These are phyloP conservation scores for Neofusicoccum laricinum DNA, from an alignment of 2,329 filamentous ascomycete genomes.

Conservation along the genomic window DNA sequence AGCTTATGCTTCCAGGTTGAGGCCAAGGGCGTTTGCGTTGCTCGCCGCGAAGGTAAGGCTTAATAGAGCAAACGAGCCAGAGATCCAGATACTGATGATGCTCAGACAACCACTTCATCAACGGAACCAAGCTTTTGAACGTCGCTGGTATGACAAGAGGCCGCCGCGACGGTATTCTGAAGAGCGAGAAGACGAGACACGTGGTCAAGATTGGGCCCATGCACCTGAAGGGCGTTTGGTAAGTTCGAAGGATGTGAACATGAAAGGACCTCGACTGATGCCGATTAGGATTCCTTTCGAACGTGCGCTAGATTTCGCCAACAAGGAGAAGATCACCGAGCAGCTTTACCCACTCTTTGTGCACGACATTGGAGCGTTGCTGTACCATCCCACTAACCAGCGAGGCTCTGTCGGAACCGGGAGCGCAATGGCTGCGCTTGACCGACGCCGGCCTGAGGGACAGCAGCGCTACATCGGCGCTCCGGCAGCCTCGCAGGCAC, in stretches of 20 bases:
- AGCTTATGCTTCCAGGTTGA: constrained; percentile 98
- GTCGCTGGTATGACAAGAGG: constrained; percentile 98
- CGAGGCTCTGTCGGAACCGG: constrained; percentile 66
- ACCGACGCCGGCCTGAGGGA: constrained; percentile 64
- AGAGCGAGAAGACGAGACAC: constrained; percentile 94
- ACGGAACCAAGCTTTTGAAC: constrained; percentile 93
- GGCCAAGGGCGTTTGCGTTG: constrained; percentile 92
- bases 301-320: constrained; percentile 94
- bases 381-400: constrained; percentile 92
- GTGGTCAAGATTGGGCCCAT: constrained; percentile 99
- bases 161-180: constrained; percentile 90
- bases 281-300: constrained; percentile 87
- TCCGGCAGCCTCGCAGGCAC: constrained; percentile 58
- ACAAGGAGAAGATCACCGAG: constrained; percentile 99
- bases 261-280: constrained; percentile 12
- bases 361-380: constrained; percentile 88
- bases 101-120: constrained; percentile 97
- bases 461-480: constrained; percentile 57
- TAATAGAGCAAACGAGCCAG: not conserved
- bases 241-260: constrained; percentile 36
- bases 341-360: constrained; percentile 93
- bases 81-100: constrained; percentile 14
- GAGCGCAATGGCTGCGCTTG: constrained; percentile 67
- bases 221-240: constrained; percentile 98
- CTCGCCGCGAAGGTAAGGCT: constrained; percentile 77